Conservation (phyloP, 2,329 filamentous ascomycete species). For the Ceratocystis huliohia region DNA sequence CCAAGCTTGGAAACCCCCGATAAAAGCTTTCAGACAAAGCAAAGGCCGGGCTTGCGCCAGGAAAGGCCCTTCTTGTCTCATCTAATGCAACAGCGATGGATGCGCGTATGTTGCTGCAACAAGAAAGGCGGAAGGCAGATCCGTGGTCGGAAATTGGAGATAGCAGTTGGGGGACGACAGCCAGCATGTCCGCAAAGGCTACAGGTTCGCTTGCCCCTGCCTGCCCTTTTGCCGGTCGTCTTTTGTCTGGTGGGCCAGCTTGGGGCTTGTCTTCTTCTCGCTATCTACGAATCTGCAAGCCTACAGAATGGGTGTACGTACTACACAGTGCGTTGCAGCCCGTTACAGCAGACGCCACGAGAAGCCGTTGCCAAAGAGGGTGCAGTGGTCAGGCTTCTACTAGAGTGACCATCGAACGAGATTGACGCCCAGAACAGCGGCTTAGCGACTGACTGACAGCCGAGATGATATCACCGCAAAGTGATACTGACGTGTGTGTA, state of each 20-base stretch:
- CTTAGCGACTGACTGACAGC: background rate
- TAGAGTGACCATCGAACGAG: conserved; percentile 14
- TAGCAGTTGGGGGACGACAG: background rate
- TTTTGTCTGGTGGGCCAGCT: no score
- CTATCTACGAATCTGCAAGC: background rate
- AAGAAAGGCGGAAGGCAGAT: background rate
- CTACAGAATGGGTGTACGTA: background rate
- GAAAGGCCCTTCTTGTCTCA: background rate
- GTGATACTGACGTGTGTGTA: background rate
- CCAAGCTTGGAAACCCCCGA: background rate
- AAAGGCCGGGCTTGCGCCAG: background rate
- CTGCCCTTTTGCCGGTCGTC: background rate
- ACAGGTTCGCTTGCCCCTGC: background rate
- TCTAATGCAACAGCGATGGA: background rate
- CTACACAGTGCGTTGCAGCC: background rate
- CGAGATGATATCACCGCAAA: background rate
- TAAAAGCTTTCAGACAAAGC: background rate
- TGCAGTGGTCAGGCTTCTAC: background rate
- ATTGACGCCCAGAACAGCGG: conserved; percentile 13
- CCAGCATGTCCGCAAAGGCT: background rate
- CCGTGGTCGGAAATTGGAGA: background rate
- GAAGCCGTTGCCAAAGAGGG: background rate
- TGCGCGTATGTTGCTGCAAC: background rate
- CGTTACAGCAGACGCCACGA: background rate
- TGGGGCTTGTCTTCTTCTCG: background rate